Base-by-base conservation (phyloP, 1,284 basidiomycete species). In the Ceratorhiza oryzae-sativae region DNA sequence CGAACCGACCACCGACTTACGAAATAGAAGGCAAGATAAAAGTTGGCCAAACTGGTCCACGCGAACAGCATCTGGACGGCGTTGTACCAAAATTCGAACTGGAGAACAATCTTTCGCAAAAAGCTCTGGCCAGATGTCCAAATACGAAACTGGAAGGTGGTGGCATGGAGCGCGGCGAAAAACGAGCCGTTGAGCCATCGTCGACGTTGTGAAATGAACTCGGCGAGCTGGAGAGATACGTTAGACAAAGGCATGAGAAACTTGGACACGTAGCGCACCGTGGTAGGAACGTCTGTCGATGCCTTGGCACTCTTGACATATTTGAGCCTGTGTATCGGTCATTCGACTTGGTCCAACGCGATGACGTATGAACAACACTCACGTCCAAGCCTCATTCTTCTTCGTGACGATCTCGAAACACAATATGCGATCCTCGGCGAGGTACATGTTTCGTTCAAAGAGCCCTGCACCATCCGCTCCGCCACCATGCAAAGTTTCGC, bases 391-490 rank as follows among this genome's bases (percentile, higher is more conserved):
- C 79, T 92, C 90, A 30, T 82, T 83, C 79, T 92, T 92, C 85
- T 98, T 98, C 3, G 95, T 96, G 61, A 98, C 94, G 62, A 99
- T 93, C 82, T 98, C 97, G 81, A 97, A 99, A 81, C 96, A 98
- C 53, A 97, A 83, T 75, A 98, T 98, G 78, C 97, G 93, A 83
- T 98, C 95, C 79, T 92, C 93, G 25, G 93, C 93, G 74, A 94
- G 87, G 46, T 55, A 73, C 25, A 73, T 72, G n/a, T 59, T 76
- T 81, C 72, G 42, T 83, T 80, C 90, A 76, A 93, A 92, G n/a
- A 93, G 81, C 32, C 90, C 90, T 41, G 91, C 91, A 49, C 82
- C 81, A 72, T 82, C 85, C 18, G 86, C 85, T 8, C 51, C 67
- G 4, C 81, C 86, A 27, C 87, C 88, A 76, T 92, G 93, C 91